Evolutionary conservation across 352 stramenopile species (phyloP), one percentile per base, ranked within the genome.

Genomic region (Globisporangium solare): DNA sequence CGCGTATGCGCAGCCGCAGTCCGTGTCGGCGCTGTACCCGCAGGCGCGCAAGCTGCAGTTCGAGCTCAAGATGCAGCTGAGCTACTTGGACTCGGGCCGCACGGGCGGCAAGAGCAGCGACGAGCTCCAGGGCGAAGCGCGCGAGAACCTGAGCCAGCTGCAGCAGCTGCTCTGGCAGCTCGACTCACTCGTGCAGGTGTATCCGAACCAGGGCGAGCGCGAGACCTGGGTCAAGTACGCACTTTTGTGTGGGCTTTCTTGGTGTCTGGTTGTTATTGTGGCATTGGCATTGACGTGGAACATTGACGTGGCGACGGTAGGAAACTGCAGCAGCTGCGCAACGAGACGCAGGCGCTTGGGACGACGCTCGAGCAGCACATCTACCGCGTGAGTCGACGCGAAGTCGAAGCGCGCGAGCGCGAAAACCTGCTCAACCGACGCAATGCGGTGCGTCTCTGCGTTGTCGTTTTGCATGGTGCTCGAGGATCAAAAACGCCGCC

Each of bases 41-140:
- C 83, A 89, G 68, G 83, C 81, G 21, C 72, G 81, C 40, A 94
- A 94, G 68, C 72, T 92, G 42, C 82, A 92, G 64, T 94, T 91
- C 65, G 84, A 94, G 64, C 78, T 94, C 59, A 94, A 94, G 72
- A 92, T 90, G 78, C 84, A 94, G 68, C 82, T 94, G 61, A 89
- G 76, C 60, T 94, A 92, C 65, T 48, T 94, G 46, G 84, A 94
- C 56, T 85, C 78, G 6, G 74, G 76, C 0, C 73, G 70, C 31
- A 75, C 62, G 22, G 75, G 74, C 40, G 73, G 70, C 47, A 73
- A 71, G 43, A 79, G 67, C n/a, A 65, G 77, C 56, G 67, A 73
- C 6, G 80, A 87, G 63, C 62, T 89, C 43, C 82, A 92, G 64
- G 67, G 39, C 12, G 79, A 94, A 40, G 74, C 84, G 22, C 77